Base-by-base conservation (phyloP, 2,329 filamentous ascomycete species). In the Phoma sp. region DNA sequence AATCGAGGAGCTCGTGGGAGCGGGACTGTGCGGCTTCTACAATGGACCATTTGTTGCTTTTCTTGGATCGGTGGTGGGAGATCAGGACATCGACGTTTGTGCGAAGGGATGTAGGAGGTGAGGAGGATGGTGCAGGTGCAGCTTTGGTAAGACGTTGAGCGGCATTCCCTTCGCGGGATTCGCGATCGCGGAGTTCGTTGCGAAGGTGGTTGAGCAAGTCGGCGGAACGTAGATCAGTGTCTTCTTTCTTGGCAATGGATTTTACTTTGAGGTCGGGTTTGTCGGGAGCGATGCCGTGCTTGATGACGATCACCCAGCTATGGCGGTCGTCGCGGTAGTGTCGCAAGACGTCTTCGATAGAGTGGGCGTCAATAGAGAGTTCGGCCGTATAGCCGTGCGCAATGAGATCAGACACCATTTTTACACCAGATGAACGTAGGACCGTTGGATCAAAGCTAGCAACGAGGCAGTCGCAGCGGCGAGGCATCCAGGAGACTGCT, bases 241-340 rank as follows among this genome's bases (percentile, higher is more conserved):
- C 80, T 57, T 96, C 91, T 68, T 90, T 95, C 56, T 88, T 86
- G 29, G 86, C 84, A 69, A 93, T 85, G 12, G 85, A 91, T 70
- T 89, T 91, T 61, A 96, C 84, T 76, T 96, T 96, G 43, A 96
- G 77, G 29, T 77, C 77, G 2, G 81, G 81, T 46, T 83, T 82
- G 36, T 80, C 76, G 5, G 67, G 74, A 44, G 82, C 77, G 80
- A 87, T 67, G 76, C 87, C 76, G 85, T 90, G 88, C 72, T 96
- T 96, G 68, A 96, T 88, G 58, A 96, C 89, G 33, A 97, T 85
- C 56, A 96, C 86, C 91, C 93, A 98, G 24, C 85, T 89, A 73
- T 96, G 90, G 25, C 83, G 83, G 63, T 92, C 89, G 52, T 92
- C 89, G 13, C 89, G 84, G 68, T 96, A 89, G 68, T 88, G 88